phyloP scores from a whole-genome alignment of 2,329 filamentous ascomycete species.

The Cryoendolithus antarcticus region DNA sequence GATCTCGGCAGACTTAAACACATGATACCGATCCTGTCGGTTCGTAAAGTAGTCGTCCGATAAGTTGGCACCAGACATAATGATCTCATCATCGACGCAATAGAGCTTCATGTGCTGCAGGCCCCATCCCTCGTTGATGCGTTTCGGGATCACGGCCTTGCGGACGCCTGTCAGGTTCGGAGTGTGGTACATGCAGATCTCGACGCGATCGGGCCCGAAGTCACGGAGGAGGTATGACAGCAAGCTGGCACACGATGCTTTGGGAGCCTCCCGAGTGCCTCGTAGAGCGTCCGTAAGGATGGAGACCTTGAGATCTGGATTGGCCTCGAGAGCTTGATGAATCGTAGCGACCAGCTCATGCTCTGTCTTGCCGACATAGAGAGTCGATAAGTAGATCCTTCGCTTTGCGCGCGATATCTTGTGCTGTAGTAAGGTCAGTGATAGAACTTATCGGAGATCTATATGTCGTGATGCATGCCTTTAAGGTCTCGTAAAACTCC shows the following conservation, averaged over 20 bases:
- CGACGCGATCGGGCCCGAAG: conserved; percentile 72
- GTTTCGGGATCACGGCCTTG: conserved; percentile 71
- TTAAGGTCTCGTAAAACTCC: conserved; percentile 87
- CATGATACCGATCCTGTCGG: conserved; percentile 84
- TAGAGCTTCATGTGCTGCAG: conserved; percentile 99
- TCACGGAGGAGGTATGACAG: conserved; percentile 72
- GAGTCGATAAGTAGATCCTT: conserved; percentile 82
- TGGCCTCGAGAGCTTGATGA: conserved; percentile 58
- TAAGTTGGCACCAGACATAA: conserved; percentile 89
- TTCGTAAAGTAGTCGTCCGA: conserved; percentile 94
- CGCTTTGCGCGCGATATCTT: conserved; percentile 71
- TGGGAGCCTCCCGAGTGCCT: conserved; percentile 79
- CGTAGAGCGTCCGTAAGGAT: conserved; percentile 85
- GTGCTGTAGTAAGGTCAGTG: conserved; percentile 34
- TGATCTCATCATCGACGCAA: conserved; percentile 86
- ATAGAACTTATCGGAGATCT: too few relatives aligned
- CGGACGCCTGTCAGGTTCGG: conserved; percentile 81
- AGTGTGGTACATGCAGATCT: conserved; percentile 95
- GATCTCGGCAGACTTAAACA: conserved; percentile 68
- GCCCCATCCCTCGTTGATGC: conserved; percentile 97
- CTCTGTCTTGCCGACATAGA: conserved; percentile 93
- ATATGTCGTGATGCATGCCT: conserved; percentile 43
- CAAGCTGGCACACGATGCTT: conserved; percentile 77
- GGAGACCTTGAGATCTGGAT: conserved; percentile 67
- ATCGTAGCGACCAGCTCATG: conserved; percentile 72